Conservation (phyloP, 495 filamentous ascomycete species). For the Echria macrotheca region DNA sequence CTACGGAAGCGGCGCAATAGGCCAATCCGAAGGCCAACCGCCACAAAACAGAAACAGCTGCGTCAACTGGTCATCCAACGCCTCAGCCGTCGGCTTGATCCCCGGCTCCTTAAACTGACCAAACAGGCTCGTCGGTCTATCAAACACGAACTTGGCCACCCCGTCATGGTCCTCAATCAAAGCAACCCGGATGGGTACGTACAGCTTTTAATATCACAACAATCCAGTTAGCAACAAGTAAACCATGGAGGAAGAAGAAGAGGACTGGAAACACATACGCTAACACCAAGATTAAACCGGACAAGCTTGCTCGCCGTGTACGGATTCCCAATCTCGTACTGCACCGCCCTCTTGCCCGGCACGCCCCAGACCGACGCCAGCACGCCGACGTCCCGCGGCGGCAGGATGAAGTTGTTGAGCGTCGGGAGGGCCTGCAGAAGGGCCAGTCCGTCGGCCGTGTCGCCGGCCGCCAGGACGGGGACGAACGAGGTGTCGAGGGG, state of each 20-base stretch:
- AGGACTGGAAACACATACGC: background rate
- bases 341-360: background rate
- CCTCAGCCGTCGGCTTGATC: background rate
- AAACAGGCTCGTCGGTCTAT: slow-evolving; percentile 4
- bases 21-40: background rate
- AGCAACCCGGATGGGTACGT: background rate
- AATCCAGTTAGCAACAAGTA: background rate
- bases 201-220: background rate
- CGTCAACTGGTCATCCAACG: slow-evolving; percentile 2
- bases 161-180: slow-evolving; percentile 1
- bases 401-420: slow-evolving; percentile 1
- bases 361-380: background rate
- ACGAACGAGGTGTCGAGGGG: background rate
- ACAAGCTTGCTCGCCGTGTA: slow-evolving; percentile 7
- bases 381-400: background rate
- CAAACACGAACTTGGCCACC: slow-evolving; percentile 1
- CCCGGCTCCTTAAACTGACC: slow-evolving; percentile 3
- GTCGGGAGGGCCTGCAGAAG: background rate
- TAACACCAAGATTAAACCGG: background rate
- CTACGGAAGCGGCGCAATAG: too few relatives aligned
- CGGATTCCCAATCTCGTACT: slow-evolving; percentile 11
- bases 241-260: background rate
- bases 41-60: slow-evolving; percentile 6
- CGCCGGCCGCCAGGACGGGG: background rate
- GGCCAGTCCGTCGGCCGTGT: background rate